A percentile compares a stretch with the other conserved stretches of the same genome.
Evolutionary conservation across 2,329 filamentous ascomycete genomes (phyloP).

Genomic region (Trichoderma semiorbis): DNA sequence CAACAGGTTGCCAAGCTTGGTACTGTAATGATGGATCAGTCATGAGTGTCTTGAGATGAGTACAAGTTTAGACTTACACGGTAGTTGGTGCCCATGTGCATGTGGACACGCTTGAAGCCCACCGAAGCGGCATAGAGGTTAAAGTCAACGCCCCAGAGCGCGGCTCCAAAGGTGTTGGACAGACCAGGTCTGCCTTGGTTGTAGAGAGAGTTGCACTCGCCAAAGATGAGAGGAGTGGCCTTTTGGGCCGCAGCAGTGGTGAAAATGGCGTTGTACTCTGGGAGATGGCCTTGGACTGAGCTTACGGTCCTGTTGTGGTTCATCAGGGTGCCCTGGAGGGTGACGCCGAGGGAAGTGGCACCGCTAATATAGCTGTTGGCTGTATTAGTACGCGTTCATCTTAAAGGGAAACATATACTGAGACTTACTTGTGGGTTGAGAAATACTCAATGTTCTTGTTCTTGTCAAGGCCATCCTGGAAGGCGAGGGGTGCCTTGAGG

Average conservation of each 20-base stretch:
- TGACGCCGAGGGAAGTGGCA: constrained; percentile 57
- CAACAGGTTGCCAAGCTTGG: constrained; percentile 56
- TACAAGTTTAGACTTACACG: constrained; percentile 32
- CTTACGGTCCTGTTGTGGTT: constrained; percentile 55
- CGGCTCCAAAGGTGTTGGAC: constrained; percentile 62
- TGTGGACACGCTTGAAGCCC: constrained; percentile 56
- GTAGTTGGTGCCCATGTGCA: constrained; percentile 64
- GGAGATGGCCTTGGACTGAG: constrained; percentile 47
- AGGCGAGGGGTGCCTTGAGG: constrained; percentile 48
- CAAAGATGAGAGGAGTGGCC: constrained; percentile 51
- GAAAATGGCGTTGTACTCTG: constrained; percentile 44
- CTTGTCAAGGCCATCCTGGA: constrained; percentile 50
- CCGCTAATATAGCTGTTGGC: constrained; percentile 57
- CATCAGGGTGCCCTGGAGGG: constrained; percentile 59
- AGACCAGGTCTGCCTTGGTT: constrained; percentile 59
- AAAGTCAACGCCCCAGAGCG: constrained; percentile 63
- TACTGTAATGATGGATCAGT: constrained; percentile 36
- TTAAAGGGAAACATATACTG: neutral
- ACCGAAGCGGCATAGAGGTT: constrained; percentile 54
- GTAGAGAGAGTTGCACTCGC: constrained; percentile 61
- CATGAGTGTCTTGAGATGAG: neutral
- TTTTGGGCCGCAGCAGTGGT: neutral
- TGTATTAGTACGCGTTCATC: neutral
- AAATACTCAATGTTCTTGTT: constrained; percentile 50
- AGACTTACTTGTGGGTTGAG: constrained; percentile 56